These are phyloP conservation scores for Acanthamoeba healyi DNA, from an alignment of 208 protist genomes.

Conservation along the genomic window DNA sequence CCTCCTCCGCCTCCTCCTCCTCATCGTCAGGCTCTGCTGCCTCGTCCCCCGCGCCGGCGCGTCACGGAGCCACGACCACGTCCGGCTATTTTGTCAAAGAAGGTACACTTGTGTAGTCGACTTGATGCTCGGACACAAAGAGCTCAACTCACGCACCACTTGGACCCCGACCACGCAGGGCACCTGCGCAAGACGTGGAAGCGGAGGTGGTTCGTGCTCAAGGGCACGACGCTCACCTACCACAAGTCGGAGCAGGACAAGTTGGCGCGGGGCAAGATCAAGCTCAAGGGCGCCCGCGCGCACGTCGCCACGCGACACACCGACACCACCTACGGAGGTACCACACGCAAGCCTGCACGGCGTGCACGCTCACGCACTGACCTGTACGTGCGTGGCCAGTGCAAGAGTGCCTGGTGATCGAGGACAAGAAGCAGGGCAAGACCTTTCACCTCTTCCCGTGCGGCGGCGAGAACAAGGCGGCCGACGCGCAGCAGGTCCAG, in stretches of 20 bases:
- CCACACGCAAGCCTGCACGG: no score
- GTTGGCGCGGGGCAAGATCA: neutral
- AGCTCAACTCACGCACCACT: no score
- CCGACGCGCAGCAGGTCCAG: neutral
- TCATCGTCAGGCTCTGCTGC: neutral
- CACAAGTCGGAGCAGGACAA: neutral
- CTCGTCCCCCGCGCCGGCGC: no score
- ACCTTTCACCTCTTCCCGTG: slow-evolving; percentile 35
- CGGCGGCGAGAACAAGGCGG: neutral
- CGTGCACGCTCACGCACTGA: neutral
- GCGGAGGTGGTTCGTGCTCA: neutral
- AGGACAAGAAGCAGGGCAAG: neutral
- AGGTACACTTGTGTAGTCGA: neutral
- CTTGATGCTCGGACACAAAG: neutral
- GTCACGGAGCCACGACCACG: neutral
- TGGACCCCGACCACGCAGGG: neutral
- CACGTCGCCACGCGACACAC: neutral
- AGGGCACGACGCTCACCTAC: neutral
- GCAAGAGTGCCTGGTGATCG: slow-evolving; percentile 9
- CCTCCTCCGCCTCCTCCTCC: no score
- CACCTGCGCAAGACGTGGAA: slow-evolving; percentile 25
- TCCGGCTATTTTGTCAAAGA: slow-evolving; percentile 29
- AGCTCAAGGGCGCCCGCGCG: neutral
- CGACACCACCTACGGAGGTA: neutral
- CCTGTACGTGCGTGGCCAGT: neutral